Conservation (phyloP, 768 basidiomycete species). For the Podaxis sp. region DNA sequence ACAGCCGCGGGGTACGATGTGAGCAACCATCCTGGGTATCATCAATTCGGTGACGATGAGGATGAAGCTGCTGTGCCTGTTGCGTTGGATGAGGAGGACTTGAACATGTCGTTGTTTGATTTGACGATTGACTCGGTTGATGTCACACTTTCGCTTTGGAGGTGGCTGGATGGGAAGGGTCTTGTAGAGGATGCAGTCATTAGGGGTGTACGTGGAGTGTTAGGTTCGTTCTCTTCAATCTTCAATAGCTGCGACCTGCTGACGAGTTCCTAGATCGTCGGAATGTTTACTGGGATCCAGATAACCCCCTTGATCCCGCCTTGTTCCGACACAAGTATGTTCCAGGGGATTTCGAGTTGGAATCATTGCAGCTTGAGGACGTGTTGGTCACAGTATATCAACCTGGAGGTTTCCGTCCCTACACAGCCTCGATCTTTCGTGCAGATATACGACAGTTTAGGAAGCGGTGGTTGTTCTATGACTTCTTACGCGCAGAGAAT, state of each 20-base stretch:
- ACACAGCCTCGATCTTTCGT: slow-evolving; percentile 89
- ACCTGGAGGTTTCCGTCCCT: slow-evolving; percentile 89
- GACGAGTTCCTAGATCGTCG: slow-evolving; percentile 68
- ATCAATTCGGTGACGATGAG: slow-evolving; percentile 53
- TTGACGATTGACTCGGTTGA: slow-evolving; percentile 93
- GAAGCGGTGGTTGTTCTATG: slow-evolving; percentile 95
- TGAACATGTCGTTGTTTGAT: slow-evolving; percentile 89
- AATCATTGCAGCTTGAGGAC: slow-evolving; percentile 88
- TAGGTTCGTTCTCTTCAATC: slow-evolving; percentile 56
- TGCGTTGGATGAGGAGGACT: slow-evolving; percentile 46
- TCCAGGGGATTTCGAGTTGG: slow-evolving; percentile 90
- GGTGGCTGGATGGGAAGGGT: slow-evolving; percentile 96
- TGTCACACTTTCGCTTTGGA: slow-evolving; percentile 85
- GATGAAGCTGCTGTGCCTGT: slow-evolving; percentile 40
- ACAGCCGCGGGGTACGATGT: slow-evolving; percentile 75
- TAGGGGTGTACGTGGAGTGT: slow-evolving; percentile 89
- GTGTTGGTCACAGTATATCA: slow-evolving; percentile 94
- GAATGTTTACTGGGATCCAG: slow-evolving; percentile 81
- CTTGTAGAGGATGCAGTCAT: slow-evolving; percentile 88
- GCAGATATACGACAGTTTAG: slow-evolving; percentile 83
- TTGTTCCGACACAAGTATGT: slow-evolving; percentile 71
- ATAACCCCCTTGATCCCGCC: slow-evolving; percentile 78
- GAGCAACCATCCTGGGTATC: slow-evolving; percentile 71
- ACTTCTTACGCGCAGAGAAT: slow-evolving; percentile 90
- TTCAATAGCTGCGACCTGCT: neutral